Evolutionary conservation across 495 filamentous ascomycete species (phyloP), one percentile per base, ranked within the genome.

Genomic region (Aspergillus egyptiacus): DNA sequence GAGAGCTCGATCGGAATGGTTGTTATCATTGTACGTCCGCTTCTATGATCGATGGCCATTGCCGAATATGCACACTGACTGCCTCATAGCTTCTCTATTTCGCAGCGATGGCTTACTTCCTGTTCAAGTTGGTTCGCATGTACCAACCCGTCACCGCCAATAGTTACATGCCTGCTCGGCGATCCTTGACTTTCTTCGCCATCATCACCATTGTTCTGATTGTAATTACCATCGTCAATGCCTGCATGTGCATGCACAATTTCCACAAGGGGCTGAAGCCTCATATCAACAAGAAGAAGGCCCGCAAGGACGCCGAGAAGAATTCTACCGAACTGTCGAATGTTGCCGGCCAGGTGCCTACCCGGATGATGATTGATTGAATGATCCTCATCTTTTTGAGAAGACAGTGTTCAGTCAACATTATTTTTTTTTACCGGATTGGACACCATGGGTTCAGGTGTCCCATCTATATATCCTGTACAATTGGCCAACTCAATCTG

Each of bases 61-160:
- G 1, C 15, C 61, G 48, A 68, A 48, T 11, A 9, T 18, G 28
- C 13, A 6, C 14, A 4, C 14, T 10, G 30, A 13, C 47, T 50
- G 27, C 33, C 35, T 34, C 18, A 31, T 53, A 81, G 79, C 61
- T 89, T 35, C 76, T 95, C 15, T 94, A 95, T 67, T 89, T 95
- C 60, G 89, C 82, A 42, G 91, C 81, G 30, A 77, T 97, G 56
- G 89, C 86, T 39, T 98, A 97, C 70, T 98, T 98, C 77, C 77
- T 95, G 61, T 98, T 97, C 81, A 98, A 98, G 75, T 81, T 96
- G 20, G 82, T 89, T 46, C 89, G 93, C 61, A 98, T 98, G 83
- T 98, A 94, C 71, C 77, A 80, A 49, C 66, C 73, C 13, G 56
- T 55, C 11, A 71, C 70, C n/a, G 61, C 56, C 22, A 24, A 63